Conservation (phyloP, 106 monocot genomes). For the Dioscorea dumetorum region DNA sequence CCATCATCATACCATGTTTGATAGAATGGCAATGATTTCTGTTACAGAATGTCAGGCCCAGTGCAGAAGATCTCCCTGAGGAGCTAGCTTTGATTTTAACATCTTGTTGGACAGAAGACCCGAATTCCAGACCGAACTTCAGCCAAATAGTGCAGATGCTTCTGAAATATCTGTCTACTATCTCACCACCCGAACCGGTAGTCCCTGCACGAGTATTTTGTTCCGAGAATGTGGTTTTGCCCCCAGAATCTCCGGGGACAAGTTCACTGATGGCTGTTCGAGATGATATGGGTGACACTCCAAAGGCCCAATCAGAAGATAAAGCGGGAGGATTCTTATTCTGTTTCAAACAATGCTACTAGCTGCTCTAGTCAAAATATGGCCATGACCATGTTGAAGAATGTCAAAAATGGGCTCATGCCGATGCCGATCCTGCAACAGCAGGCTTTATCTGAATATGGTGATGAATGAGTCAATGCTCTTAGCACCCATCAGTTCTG, state of each 20-base stretch:
- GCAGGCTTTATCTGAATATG: too few relatives aligned
- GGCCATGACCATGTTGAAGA: too few relatives aligned
- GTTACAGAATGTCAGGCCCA: conserved; percentile 80
- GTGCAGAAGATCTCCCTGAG: conserved; percentile 73
- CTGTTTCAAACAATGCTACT: conserved; percentile 83
- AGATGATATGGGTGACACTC: conserved; percentile 53
- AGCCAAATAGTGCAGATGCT: conserved; percentile 93
- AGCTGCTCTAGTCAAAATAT: not conserved
- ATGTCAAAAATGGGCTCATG: too few relatives aligned
- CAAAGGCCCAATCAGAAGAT: conserved; percentile 23
- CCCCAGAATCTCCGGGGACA: conserved; percentile 96
- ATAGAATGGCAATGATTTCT: not conserved
- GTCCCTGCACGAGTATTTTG: conserved; percentile 51
- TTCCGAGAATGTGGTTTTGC: conserved; percentile 70
- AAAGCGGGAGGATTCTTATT: conserved; percentile 50
- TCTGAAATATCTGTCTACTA: conserved; percentile 60
- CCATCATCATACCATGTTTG: too few relatives aligned
- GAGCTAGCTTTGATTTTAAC: conserved; percentile 65
- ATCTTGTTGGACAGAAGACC: conserved; percentile 94
- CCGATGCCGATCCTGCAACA: too few relatives aligned
- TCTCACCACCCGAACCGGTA: conserved; percentile 43
- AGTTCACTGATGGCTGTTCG: conserved; percentile 83
- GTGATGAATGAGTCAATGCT: too few relatives aligned
- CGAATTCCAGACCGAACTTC: conserved; percentile 81
- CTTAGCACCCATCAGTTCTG: too few relatives aligned